Evolutionary conservation across 1,284 basidiomycete species (phyloP).

Genomic region (Omphalotus olearius): DNA sequence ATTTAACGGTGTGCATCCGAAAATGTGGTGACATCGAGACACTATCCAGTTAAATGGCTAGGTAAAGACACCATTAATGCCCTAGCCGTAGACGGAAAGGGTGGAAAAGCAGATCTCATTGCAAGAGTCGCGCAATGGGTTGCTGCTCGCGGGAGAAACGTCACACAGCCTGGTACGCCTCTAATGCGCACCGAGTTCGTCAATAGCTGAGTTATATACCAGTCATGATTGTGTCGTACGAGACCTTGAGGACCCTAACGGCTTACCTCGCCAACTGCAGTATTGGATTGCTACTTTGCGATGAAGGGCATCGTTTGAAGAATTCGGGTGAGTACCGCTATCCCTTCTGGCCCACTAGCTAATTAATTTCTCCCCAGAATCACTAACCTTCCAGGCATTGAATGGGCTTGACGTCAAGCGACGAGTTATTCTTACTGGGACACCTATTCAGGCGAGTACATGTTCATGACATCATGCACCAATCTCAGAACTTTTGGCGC

Average conservation of each 20-base stretch:
- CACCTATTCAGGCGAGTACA: slow-evolving; percentile 78
- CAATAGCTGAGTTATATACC: slow-evolving; percentile 2
- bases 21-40: neutral
- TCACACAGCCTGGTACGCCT: slow-evolving; percentile 79
- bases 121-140: slow-evolving; percentile 85
- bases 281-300: slow-evolving; percentile 91
- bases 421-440: slow-evolving; percentile 96
- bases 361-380: slow-evolving; percentile 46
- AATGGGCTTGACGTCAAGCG: slow-evolving; percentile 85
- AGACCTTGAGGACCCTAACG: slow-evolving; percentile 85
- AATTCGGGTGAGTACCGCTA: slow-evolving; percentile 71
- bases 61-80: slow-evolving; percentile 80
- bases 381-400: slow-evolving; percentile 85
- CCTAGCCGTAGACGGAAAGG: slow-evolving; percentile 88
- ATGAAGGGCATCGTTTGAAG: slow-evolving; percentile 97
- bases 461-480: neutral
- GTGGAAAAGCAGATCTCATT: slow-evolving; percentile 77
- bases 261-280: slow-evolving; percentile 74
- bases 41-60: slow-evolving; percentile 80
- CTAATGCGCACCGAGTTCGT: neutral
- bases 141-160: slow-evolving; percentile 78
- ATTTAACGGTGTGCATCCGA: neutral
- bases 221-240: slow-evolving; percentile 99
- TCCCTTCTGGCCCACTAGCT: neutral
- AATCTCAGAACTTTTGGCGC: neutral